Conservation (phyloP, 2,329 filamentous ascomycete genomes). For the Graphilbum sp. region DNA sequence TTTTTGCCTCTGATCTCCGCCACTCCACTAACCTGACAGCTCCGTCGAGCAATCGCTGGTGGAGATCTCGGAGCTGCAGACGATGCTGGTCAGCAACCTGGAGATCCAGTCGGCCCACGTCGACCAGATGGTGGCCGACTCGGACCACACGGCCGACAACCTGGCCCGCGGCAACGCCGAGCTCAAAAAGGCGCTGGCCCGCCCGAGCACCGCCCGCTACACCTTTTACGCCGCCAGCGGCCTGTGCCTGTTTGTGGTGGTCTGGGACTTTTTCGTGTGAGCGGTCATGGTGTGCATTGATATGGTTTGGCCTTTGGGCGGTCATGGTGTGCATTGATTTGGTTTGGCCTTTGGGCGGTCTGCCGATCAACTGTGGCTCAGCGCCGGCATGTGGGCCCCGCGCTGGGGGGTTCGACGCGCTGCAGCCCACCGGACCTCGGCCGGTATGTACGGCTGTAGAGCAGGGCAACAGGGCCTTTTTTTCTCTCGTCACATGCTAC, state of each 20-base stretch:
- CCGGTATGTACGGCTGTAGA: no score
- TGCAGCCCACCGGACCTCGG: no score
- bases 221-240: conserved; percentile 70
- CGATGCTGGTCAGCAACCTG: conserved; percentile 72
- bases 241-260: conserved; percentile 55
- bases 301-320: no score
- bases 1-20: not conserved
- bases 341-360: no score
- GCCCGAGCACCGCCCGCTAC: conserved; percentile 55
- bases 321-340: no score
- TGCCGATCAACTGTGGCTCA: no score
- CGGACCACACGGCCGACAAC: conserved; percentile 67
- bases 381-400: no score
- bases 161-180: conserved; percentile 81
- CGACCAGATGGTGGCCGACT: conserved; percentile 73
- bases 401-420: no score
- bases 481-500: no score
- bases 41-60: conserved; percentile 78
- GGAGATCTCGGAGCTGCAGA: conserved; percentile 87
- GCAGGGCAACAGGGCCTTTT: no score
- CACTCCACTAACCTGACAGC: conserved; percentile 25
- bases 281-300: no score
- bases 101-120: conserved; percentile 78
- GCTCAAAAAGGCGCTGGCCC: conserved; percentile 64
- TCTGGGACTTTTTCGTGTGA: conserved; percentile 58